Evolutionary conservation across 1,284 basidiomycete species (phyloP).

Genomic region (Afroboletus lepidellus): DNA sequence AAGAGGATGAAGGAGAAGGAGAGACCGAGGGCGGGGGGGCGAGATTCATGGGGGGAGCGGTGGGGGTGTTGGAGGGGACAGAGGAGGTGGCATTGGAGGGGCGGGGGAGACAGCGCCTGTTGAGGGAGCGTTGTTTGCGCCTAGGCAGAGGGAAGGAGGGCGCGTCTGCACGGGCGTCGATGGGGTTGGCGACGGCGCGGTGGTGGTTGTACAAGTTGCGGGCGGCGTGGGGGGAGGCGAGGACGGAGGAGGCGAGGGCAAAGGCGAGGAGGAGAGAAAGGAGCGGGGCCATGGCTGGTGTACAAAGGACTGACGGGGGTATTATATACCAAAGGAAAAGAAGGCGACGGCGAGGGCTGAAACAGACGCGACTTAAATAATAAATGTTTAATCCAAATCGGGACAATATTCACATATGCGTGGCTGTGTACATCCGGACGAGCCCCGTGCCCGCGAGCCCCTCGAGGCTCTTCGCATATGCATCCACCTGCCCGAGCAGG

Average conservation of each 20-base stretch:
- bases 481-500: slow-evolving; percentile 85
- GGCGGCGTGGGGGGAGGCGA: slow-evolving; percentile 45
- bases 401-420: slow-evolving; percentile 18
- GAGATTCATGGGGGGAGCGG: slow-evolving; percentile 15
- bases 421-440: slow-evolving; percentile 75
- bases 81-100: slow-evolving; percentile 18
- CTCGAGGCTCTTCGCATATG: slow-evolving; percentile 75
- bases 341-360: neutral
- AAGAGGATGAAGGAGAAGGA: neutral
- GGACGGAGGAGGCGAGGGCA: slow-evolving; percentile 43
- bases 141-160: slow-evolving; percentile 26
- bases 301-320: neutral
- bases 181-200: slow-evolving; percentile 36
- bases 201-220: slow-evolving; percentile 35
- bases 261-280: slow-evolving; percentile 44
- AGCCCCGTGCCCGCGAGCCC: slow-evolving; percentile 67
- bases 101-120: slow-evolving; percentile 42
- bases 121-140: slow-evolving; percentile 38
- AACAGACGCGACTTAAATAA: neutral
- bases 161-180: slow-evolving; percentile 34
- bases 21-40: slow-evolving; percentile 7
- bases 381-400: neutral
- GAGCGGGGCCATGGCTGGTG: slow-evolving; percentile 45
- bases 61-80: neutral
- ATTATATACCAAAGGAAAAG: slow-evolving; percentile 8